Evolutionary conservation across 2,329 filamentous ascomycete genomes (phyloP).

Genomic region (Trichoderma cornu-damae): DNA sequence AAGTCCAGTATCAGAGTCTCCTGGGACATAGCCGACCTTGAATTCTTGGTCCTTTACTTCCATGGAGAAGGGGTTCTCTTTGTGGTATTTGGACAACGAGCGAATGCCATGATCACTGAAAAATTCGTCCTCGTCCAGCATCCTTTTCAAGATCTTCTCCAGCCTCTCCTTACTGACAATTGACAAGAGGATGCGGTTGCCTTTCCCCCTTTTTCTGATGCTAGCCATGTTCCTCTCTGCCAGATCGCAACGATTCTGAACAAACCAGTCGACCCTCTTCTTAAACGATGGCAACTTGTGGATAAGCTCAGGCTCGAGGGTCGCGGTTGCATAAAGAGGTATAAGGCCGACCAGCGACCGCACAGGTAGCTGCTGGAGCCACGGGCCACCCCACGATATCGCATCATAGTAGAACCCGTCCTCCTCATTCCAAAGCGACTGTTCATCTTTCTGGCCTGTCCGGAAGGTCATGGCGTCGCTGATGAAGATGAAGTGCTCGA

Average conservation of each 20-base stretch:
- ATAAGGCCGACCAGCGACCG: conserved; percentile 90
- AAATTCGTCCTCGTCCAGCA: conserved; percentile 94
- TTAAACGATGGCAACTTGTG: conserved; percentile 91
- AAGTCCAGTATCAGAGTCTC: conserved; percentile 91
- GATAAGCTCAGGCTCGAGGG: conserved; percentile 87
- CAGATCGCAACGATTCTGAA: conserved; percentile 78
- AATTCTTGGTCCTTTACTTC: conserved; percentile 90
- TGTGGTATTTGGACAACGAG: conserved; percentile 86
- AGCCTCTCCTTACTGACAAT: conserved; percentile 92
- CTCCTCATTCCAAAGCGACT: conserved; percentile 91
- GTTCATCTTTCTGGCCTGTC: conserved; percentile 62
- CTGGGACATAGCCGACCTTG: conserved; percentile 81
- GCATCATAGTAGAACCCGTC: conserved; percentile 99
- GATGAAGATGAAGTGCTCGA: conserved; percentile 97
- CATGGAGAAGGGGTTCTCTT: conserved; percentile 88
- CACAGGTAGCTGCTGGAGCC: conserved; percentile 87
- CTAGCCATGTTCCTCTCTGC: conserved; percentile 93
- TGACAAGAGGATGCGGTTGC: conserved; percentile 77
- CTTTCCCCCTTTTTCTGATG: conserved; percentile 85
- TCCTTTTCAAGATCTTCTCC: conserved; percentile 79
- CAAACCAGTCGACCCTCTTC: conserved; percentile 89
- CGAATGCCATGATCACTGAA: conserved; percentile 85
- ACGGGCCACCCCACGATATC: conserved; percentile 91
- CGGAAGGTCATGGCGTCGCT: conserved; percentile 94
- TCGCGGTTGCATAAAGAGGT: conserved; percentile 85